Base-by-base conservation (phyloP, 805 yeast species). In the Kodamaea lidongshanica region DNA sequence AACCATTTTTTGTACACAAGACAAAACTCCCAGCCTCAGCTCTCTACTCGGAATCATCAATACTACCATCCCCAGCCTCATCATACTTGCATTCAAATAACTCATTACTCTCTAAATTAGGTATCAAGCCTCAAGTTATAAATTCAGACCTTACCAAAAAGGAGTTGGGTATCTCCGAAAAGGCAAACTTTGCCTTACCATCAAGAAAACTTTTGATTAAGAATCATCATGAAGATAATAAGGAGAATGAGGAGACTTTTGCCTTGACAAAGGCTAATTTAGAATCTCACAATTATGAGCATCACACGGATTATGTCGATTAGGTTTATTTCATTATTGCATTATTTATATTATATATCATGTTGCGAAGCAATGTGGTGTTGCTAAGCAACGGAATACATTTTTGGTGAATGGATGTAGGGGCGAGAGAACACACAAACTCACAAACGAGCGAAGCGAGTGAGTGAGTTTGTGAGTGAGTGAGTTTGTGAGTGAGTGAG, bases 101-200 rank as follows among this genome's bases (percentile, higher is more conserved):
- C 30, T 54, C 67, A 3, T 42, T 61, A 12, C 47, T 64, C 16
- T 52, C 63, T 5, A 56, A 54, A 32, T 38, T 64, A 12, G 70
- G 70, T 2, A 61, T 64, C 20, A 45, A 50, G 32, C 69, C 70
- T 0, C 68, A 61, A 38, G 63, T 62, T 7, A 52, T 64, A 6
- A 48, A 61, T 9, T 37, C 63, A 1, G 56, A 52, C 6, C 22
- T 53, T 21, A 55, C 56, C 4, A 29, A 21, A 10, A 32, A 27
- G 11, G 37, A 34, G 23, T 27, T 37, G 19, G 26, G 35, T 3
- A 25, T 27, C 4, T 30, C 37, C n/a, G 34, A 23, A 9, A 37
- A 32, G 21, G 8, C 16, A 5, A 34, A 32, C 26, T 16, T 17
- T 19, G 20, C 33, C 13, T 21, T 23, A 27, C 9, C 34, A 16